A percentile compares a stretch with the other conserved stretches of the same genome.
Evolutionary conservation across 169 alveolate species (phyloP).

Genomic region (Plasmodium chabaudi): DNA sequence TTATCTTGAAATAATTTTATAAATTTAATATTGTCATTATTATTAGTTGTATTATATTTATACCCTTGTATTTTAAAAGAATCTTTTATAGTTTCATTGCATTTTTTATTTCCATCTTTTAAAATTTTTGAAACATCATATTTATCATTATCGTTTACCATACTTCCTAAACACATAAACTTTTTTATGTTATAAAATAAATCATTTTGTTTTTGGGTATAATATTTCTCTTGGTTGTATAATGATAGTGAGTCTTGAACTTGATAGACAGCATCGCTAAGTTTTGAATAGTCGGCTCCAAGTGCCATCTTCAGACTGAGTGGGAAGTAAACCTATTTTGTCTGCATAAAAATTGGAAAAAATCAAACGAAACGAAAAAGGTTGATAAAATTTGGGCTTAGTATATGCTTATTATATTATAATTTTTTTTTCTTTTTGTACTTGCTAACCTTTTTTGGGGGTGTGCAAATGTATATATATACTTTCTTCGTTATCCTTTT

Average conservation of each 20-base stretch:
- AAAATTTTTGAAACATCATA: conserved; percentile 21
- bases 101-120: conserved; percentile 31
- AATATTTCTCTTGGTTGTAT: conserved; percentile 50
- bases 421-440: too few relatives aligned
- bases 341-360: neutral
- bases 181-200: conserved; percentile 47
- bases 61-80: conserved; percentile 37
- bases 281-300: conserved; percentile 23
- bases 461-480: too few relatives aligned
- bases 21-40: conserved; percentile 30
- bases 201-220: conserved; percentile 71
- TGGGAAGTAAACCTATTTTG: too few relatives aligned
- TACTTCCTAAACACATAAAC: conserved; percentile 64
- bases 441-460: too few relatives aligned
- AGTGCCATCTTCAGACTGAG: neutral
- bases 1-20: conserved; percentile 50
- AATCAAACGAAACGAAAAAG: neutral
- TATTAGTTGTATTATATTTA: conserved; percentile 50
- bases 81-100: conserved; percentile 22
- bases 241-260: conserved; percentile 32
- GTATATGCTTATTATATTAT: too few relatives aligned
- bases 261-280: conserved; percentile 29
- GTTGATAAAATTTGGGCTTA: neutral
- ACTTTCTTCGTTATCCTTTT: too few relatives aligned
- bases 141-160: conserved; percentile 36